These are phyloP conservation scores for Sordaria brevicollis DNA, from an alignment of 495 filamentous ascomycete species.

Conservation along the genomic window DNA sequence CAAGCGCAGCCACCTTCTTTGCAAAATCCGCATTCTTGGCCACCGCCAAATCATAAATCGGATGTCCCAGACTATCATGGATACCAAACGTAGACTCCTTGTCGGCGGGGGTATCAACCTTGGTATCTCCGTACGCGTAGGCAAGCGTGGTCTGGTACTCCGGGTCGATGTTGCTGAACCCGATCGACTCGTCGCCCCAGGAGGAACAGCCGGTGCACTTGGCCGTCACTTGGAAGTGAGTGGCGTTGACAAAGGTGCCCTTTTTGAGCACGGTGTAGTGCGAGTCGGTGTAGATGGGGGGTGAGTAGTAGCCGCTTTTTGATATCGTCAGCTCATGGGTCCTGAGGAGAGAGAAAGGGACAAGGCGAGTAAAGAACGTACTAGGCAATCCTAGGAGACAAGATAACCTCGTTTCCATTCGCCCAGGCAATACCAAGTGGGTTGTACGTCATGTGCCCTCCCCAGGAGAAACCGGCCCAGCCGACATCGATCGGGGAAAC, in stretches of 20 bases:
- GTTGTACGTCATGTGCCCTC: slow-evolving; percentile 38
- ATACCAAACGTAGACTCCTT: slow-evolving; percentile 29
- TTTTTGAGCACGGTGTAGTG: slow-evolving; percentile 31
- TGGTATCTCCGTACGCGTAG: slow-evolving; percentile 25
- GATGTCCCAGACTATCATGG: slow-evolving; percentile 36
- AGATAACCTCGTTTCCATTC: slow-evolving; percentile 26
- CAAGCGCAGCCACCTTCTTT: slow-evolving; percentile 8
- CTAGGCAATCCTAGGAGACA: slow-evolving; percentile 34
- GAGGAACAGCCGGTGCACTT: slow-evolving; percentile 32
- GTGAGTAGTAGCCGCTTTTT: slow-evolving; percentile 34
- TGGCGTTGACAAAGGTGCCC: slow-evolving; percentile 33
- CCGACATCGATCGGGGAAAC: slow-evolving; percentile 27
- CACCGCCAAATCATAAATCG: slow-evolving; percentile 26
- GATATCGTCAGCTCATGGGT: slow-evolving; percentile 5
- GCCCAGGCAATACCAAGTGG: slow-evolving; percentile 34
- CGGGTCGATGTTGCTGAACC: slow-evolving; percentile 27
- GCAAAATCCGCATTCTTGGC: slow-evolving; percentile 20
- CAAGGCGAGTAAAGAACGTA: slow-evolving; percentile 17
- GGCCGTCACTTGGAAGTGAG: slow-evolving; percentile 35
- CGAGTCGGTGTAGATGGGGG: slow-evolving; percentile 21
- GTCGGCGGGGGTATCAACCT: slow-evolving; percentile 26
- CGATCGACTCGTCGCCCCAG: slow-evolving; percentile 34
- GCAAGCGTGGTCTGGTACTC: slow-evolving; percentile 27
- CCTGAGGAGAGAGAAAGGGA: neutral
- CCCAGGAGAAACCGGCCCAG: slow-evolving; percentile 38